These are phyloP conservation scores for Dictyostelium discoideum DNA, from an alignment of 78 protist genomes.

Conservation along the genomic window dicty_2.7 NC_007091.3:4073001-4073500, in stretches of 20 bases:
- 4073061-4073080: neutral
- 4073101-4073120: neutral
- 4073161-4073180: conserved; percentile 91
- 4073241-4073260: neutral
- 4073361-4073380: conserved; percentile 16
- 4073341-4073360: conserved; percentile 58
- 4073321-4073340: conserved; percentile 20
- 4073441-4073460: neutral
- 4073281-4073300: neutral
- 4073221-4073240: neutral
- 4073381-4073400: neutral
- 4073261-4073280: neutral
- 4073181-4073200: conserved; percentile 94
- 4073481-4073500: neutral
- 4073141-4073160: conserved; percentile 81
- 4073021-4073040: no score
- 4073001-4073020: neutral
- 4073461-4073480: neutral
- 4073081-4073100: neutral
- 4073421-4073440: neutral
- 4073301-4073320: neutral
- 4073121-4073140: conserved; percentile 40
- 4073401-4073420: conserved; percentile 36
- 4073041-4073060: neutral
- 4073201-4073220: conserved; percentile 97